Conservation (phyloP, 176 grass and related monocot species). For the Aegilops sharonensis region DNA sequence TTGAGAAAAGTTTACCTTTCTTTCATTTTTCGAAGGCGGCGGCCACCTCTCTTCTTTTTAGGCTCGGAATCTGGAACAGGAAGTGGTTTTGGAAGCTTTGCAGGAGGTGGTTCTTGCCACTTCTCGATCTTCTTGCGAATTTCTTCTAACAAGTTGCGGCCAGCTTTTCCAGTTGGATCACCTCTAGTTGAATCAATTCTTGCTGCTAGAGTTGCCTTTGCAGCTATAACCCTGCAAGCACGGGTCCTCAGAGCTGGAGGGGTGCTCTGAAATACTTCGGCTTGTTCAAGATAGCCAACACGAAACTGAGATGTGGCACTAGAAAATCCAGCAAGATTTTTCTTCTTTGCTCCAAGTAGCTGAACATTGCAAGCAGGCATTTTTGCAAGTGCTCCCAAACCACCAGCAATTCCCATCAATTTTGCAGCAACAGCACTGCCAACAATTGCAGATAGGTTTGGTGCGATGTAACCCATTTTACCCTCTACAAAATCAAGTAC, state of each 20-base stretch:
- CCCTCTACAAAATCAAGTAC: slow-evolving; percentile 92
- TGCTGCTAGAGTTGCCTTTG: slow-evolving; percentile 78
- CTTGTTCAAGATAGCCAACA: slow-evolving; percentile 86
- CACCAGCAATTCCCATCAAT: slow-evolving; percentile 84
- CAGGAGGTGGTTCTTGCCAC: slow-evolving; percentile 89
- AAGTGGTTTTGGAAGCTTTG: slow-evolving; percentile 87
- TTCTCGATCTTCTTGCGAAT: slow-evolving; percentile 87
- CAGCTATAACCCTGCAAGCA: slow-evolving; percentile 66
- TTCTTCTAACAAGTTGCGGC: slow-evolving; percentile 71
- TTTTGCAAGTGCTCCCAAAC: slow-evolving; percentile 73
- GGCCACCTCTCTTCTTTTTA: slow-evolving; percentile 81
- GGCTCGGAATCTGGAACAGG: slow-evolving; percentile 83
- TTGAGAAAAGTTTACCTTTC: slow-evolving; percentile 51
- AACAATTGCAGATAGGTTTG: slow-evolving; percentile 85
- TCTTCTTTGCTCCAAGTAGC: slow-evolving; percentile 73
- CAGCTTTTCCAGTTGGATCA: slow-evolving; percentile 85
- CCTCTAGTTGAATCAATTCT: slow-evolving; percentile 81
- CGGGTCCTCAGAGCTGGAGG: slow-evolving; percentile 64
- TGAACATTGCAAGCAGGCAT: slow-evolving; percentile 98
- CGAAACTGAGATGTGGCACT: slow-evolving; percentile 69
- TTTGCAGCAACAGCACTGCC: slow-evolving; percentile 82
- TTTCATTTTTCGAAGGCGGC: slow-evolving; percentile 83
- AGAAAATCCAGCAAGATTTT: slow-evolving; percentile 89
- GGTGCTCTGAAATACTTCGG: slow-evolving; percentile 87
- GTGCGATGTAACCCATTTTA: slow-evolving; percentile 82